These are phyloP conservation scores for Epichloe glyceriae DNA, from an alignment of 2,329 filamentous ascomycete species.

Conservation along the genomic window DNA sequence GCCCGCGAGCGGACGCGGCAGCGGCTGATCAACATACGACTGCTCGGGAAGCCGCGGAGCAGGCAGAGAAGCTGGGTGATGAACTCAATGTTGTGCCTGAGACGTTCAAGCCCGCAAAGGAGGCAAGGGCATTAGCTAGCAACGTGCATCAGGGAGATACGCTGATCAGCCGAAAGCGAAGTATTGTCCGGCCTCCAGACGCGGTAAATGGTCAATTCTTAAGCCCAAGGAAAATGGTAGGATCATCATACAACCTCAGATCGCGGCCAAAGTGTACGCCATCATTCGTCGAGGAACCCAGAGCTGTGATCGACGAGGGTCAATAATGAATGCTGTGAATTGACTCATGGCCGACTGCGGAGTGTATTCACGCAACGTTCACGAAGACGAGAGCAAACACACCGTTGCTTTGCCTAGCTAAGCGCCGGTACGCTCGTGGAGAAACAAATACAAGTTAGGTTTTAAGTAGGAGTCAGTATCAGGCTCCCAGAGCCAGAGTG, in stretches of 20 bases:
- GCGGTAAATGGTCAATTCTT: conserved; percentile 69
- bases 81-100: conserved; percentile 84
- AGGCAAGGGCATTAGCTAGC: conserved; percentile 28
- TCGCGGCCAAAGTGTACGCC: background rate
- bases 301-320: background rate
- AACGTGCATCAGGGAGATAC: conserved; percentile 14
- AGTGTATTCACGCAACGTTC: background rate
- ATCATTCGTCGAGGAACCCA: background rate
- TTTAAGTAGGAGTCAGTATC: too few species aligned
- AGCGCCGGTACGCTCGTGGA: too few species aligned
- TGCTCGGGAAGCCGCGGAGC: conserved; percentile 70
- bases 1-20: conserved; percentile 79
- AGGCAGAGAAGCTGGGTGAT: conserved; percentile 66
- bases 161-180: conserved; percentile 36
- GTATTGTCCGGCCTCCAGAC: conserved; percentile 57
- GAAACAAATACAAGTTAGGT: too few species aligned
- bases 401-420: background rate
- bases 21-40: conserved; percentile 64
- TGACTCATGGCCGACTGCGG: background rate
- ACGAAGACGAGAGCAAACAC: background rate
- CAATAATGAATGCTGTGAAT: background rate
- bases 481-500: too few species aligned
- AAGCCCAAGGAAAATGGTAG: conserved; percentile 32
- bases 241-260: background rate
- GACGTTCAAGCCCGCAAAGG: conserved; percentile 55